Evolutionary conservation across 495 filamentous ascomycete genomes (phyloP).

Genomic region (Penicillium goetzii): DNA sequence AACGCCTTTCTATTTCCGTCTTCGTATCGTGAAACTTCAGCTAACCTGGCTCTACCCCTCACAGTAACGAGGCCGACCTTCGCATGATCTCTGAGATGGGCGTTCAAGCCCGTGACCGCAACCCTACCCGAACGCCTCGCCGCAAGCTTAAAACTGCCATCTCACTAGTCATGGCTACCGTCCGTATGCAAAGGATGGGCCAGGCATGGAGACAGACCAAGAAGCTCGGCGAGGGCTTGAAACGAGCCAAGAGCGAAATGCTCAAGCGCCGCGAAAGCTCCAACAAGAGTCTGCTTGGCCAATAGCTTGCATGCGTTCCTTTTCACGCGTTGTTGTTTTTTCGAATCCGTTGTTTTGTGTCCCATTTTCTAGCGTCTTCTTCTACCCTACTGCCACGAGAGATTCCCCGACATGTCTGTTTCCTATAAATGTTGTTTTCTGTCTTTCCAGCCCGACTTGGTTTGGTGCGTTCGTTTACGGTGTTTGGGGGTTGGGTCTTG

Average conservation of each 20-base stretch:
- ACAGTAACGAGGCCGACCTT: conserved; percentile 90
- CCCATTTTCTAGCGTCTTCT: conserved; percentile 27
- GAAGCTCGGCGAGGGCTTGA: conserved; percentile 51
- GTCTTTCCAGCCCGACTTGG: conserved; percentile 2
- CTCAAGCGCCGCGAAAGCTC: conserved; percentile 46
- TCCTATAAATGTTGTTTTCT: conserved; percentile 24
- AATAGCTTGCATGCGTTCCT: conserved; percentile 8
- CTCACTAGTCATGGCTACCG: conserved; percentile 55
- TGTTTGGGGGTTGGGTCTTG: conserved; percentile 14
- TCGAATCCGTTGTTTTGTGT: conserved; percentile 21
- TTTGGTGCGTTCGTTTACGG: conserved; percentile 16
- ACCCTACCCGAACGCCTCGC: conserved; percentile 36
- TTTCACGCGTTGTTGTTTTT: conserved; percentile 17
- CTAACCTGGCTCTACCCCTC: conserved; percentile 23
- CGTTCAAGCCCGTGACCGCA: conserved; percentile 50
- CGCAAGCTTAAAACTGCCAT: conserved; percentile 55
- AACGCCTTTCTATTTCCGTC: conserved; percentile 20
- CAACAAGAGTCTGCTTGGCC: conserved; percentile 27
- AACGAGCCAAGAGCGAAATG: conserved; percentile 50
- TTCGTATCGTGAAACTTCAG: conserved; percentile 14
- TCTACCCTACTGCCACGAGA: conserved; percentile 32
- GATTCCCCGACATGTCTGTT: conserved; percentile 37
- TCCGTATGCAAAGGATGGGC: conserved; percentile 58
- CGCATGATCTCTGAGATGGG: conserved; percentile 81
- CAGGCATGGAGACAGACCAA: conserved; percentile 54